phyloP scores from a whole-genome alignment of 768 basidiomycete species.

The Chalciporus sphaerocephalus region DNA sequence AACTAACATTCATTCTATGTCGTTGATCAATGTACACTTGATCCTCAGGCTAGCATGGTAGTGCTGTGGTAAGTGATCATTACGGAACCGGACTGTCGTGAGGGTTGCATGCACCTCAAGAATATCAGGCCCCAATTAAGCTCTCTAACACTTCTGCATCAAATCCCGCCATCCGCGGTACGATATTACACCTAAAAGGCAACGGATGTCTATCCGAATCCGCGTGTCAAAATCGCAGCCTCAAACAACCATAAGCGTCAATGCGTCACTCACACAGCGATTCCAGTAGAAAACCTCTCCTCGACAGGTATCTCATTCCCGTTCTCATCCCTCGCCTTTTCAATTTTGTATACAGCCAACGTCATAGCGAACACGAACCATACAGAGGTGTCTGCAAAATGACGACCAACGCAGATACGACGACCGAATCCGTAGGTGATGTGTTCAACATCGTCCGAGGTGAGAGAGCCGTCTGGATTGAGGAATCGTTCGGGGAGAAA shows the following conservation, averaged over 20 bases:
- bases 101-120: too few relatives aligned
- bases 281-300: neutral
- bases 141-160: neutral
- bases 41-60: too few relatives aligned
- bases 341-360: conserved; percentile 12
- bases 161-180: conserved; percentile 1
- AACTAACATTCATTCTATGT: too few relatives aligned
- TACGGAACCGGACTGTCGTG: too few relatives aligned
- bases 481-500: conserved; percentile 40
- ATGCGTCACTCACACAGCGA: neutral
- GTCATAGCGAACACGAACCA: conserved; percentile 11
- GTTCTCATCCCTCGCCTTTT: conserved; percentile 5
- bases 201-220: neutral
- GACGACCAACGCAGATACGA: conserved; percentile 18
- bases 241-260: too few relatives aligned
- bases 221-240: too few relatives aligned
- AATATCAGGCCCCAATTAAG: conserved; percentile 1
- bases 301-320: conserved; percentile 9
- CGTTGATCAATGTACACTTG: too few relatives aligned
- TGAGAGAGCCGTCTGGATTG: conserved; percentile 20
- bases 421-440: conserved; percentile 27
- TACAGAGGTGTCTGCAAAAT: conserved; percentile 16
- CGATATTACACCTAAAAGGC: neutral
- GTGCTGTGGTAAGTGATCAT: too few relatives aligned
- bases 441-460: conserved; percentile 1